Conservation (phyloP, 208 protist genomes). For the Vickermania spadyakhi region DNA sequence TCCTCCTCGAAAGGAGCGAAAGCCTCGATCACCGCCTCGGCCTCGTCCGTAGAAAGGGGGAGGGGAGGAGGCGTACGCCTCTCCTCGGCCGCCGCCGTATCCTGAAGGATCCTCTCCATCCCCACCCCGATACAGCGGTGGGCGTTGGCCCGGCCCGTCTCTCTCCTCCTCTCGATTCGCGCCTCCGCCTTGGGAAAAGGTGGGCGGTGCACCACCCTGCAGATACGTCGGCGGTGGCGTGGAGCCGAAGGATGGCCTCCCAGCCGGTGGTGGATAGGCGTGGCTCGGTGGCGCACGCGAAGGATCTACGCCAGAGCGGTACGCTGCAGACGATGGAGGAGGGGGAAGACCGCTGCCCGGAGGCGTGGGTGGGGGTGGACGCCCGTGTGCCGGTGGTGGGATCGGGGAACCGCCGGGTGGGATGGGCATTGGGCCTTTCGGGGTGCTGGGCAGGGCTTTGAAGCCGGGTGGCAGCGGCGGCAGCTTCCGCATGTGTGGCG, state of each 20-base stretch:
- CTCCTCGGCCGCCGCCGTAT: constrained; percentile 2
- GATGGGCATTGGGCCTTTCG: constrained; percentile 10
- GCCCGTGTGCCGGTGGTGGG: constrained; percentile 11
- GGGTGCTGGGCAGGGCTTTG: no score
- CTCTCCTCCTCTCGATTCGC: no score
- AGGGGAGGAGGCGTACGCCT: not conserved
- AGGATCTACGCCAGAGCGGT: not conserved
- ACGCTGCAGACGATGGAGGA: constrained; percentile 4
- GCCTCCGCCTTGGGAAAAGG: not conserved
- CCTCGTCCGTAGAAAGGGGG: not conserved
- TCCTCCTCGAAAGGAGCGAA: no score
- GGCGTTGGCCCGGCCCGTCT: no score
- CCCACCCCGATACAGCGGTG: no score
- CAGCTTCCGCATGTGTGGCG: constrained; percentile 3
- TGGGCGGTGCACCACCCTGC: no score
- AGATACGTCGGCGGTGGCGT: no score
- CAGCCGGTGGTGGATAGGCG: no score
- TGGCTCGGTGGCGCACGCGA: no score
- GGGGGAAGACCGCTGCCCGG: not conserved
- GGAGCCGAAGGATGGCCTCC: no score
- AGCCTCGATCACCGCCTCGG: not conserved
- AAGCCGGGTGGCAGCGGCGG: constrained; percentile 32
- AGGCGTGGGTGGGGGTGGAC: not conserved
- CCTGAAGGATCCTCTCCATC: constrained; percentile 9
- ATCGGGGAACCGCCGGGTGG: constrained; percentile 8